A percentile compares a stretch with the other conserved stretches of the same genome.
These are phyloP conservation scores for Blastobotrys capitulatus DNA, from an alignment of 1,139 yeast genomes.

Conservation along the genomic window DNA sequence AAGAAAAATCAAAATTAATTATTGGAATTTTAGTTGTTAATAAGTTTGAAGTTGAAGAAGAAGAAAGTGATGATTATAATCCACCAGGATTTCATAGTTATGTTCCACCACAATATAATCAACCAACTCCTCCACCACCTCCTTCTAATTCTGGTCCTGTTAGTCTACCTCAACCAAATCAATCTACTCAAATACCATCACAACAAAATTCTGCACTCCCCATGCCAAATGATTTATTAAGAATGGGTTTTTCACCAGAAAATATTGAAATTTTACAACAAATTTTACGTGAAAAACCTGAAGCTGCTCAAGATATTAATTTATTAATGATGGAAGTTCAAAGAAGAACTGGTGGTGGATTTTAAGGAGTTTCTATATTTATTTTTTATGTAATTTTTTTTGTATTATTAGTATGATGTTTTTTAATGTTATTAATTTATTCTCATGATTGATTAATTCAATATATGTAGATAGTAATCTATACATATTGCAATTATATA, in stretches of 20 bases:
- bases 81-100: background rate
- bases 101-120: background rate
- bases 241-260: slow-evolving; percentile 25
- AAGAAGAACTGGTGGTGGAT: slow-evolving; percentile 11
- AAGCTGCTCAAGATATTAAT: slow-evolving; percentile 27
- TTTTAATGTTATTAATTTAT: too few relatives aligned
- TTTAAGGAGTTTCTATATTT: background rate
- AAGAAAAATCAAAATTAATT: background rate
- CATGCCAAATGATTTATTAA: background rate
- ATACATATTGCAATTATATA: too few relatives aligned
- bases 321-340: slow-evolving; percentile 24
- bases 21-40: slow-evolving; percentile 9
- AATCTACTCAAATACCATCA: background rate
- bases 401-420: background rate
- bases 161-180: background rate
- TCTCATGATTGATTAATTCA: too few relatives aligned
- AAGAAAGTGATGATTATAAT: background rate
- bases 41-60: background rate
- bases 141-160: background rate
- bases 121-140: background rate
- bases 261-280: slow-evolving; percentile 24
- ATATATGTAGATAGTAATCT: too few relatives aligned
- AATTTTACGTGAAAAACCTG: slow-evolving; percentile 24
- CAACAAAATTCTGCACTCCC: background rate
- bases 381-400: background rate